phyloP scores from a whole-genome alignment of 2,329 filamentous ascomycete genomes.

The Balansia obtecta region DNA sequence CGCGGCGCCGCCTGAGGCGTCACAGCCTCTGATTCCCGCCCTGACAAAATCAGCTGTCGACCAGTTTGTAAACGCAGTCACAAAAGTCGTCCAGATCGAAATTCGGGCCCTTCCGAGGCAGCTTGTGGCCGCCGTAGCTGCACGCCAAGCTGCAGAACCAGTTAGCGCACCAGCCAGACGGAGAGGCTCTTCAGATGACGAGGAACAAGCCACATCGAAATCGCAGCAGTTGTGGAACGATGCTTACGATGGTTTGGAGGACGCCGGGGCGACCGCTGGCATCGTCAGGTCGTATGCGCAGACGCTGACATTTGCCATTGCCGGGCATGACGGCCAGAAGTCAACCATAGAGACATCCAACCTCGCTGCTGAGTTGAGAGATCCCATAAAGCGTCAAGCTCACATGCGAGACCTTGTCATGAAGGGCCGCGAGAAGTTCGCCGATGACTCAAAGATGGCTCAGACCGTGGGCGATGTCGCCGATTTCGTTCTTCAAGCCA shows the following conservation, averaged over 20 bases:
- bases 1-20: background rate
- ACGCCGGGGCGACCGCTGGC: constrained; percentile 2
- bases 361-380: constrained; percentile 5
- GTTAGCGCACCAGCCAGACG: background rate
- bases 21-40: constrained; percentile 4
- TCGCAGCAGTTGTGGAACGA: constrained; percentile 8
- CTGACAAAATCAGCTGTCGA: constrained; percentile 7
- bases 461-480: constrained; percentile 8
- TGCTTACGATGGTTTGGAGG: constrained; percentile 7
- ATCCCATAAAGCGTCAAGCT: constrained; percentile 7
- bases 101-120: constrained; percentile 7
- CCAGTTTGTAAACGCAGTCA: constrained; percentile 6
- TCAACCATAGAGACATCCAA: background rate
- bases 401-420: constrained; percentile 7
- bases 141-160: constrained; percentile 1
- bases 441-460: constrained; percentile 6
- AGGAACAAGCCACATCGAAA: constrained; percentile 2
- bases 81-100: constrained; percentile 6
- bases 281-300: constrained; percentile 7
- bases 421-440: constrained; percentile 8
- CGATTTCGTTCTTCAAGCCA: constrained; percentile 7
- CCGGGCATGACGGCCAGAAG: constrained; percentile 3
- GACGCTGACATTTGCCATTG: constrained; percentile 6
- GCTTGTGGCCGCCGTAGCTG: constrained; percentile 4
- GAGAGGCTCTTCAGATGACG: background rate